phyloP scores from a whole-genome alignment of 768 basidiomycete species.

The Strobilomyces echinocephalus region DNA sequence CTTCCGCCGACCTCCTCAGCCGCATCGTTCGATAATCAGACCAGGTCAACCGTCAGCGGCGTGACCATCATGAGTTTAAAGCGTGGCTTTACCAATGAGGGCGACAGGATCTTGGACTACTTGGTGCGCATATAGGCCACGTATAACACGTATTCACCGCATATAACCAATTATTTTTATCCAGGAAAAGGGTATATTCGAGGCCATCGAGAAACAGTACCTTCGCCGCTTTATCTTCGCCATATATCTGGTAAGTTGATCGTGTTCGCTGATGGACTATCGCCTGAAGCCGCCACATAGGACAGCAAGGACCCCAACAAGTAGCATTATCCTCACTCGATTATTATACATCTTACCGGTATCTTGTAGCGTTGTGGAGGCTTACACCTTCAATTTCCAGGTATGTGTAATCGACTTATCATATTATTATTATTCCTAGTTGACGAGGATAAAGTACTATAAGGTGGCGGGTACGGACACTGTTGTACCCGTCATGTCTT shows the following conservation, averaged over 20 bases:
- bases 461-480: conserved; percentile 55
- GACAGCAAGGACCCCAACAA: conserved; percentile 84
- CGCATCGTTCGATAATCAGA: conserved; percentile 36
- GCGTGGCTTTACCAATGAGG: conserved; percentile 77
- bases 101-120: conserved; percentile 76
- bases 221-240: conserved; percentile 83
- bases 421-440: not conserved
- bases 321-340: conserved; percentile 34
- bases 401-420: conserved; percentile 31
- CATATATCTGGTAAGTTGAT: conserved; percentile 63
- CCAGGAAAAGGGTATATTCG: conserved; percentile 83
- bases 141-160: conserved; percentile 7
- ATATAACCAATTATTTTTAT: conserved; percentile 2
- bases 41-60: conserved; percentile 47
- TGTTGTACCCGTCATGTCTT: conserved; percentile 66
- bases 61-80: conserved; percentile 72
- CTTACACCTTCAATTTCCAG: conserved; percentile 84
- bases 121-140: conserved; percentile 46
- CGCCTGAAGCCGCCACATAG: conserved; percentile 34
- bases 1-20: conserved; percentile 30
- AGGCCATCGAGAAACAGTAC: conserved; percentile 81
- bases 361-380: conserved; percentile 66
- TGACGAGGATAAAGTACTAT: conserved; percentile 52
- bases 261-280: not conserved
- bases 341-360: conserved; percentile 10